Conservation (phyloP, 768 basidiomycete species). For the Lactifluus echinatus region DNA sequence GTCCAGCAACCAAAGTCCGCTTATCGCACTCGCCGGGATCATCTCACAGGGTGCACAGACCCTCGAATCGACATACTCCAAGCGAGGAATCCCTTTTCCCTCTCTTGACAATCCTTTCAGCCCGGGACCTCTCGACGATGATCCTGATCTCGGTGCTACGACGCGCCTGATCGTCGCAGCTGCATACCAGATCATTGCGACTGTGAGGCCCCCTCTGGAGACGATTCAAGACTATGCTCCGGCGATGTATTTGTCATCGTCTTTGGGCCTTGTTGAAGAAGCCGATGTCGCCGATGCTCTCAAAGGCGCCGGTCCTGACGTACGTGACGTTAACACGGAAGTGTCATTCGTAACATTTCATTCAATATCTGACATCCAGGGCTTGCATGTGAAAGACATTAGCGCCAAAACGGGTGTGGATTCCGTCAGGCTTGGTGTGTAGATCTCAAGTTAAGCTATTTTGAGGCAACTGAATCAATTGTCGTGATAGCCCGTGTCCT, state of each 20-base stretch:
- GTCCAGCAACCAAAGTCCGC: not conserved
- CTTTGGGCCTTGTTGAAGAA: not conserved
- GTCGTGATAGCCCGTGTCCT: constrained; percentile 29
- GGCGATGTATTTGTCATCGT: not conserved
- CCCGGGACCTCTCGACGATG: not conserved
- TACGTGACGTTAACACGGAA: no score
- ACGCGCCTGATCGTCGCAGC: constrained; percentile 1
- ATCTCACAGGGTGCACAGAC: not conserved
- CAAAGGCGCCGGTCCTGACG: constrained; percentile 3
- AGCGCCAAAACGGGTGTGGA: not conserved
- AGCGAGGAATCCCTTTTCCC: not conserved
- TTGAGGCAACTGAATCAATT: not conserved
- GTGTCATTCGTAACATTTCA: no score
- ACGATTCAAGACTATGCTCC: not conserved
- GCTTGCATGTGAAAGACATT: constrained; percentile 12
- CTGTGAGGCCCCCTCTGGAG: constrained; percentile 1
- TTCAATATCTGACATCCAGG: not conserved
- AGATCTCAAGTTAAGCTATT: not conserved
- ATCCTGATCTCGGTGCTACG: not conserved
- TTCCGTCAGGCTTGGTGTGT: constrained; percentile 7
- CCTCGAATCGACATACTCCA: constrained; percentile 3
- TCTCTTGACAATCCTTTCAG: constrained; percentile 5
- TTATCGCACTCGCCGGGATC: not conserved
- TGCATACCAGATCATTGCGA: constrained; percentile 6
- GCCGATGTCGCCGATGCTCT: constrained; percentile 7